Conservation (phyloP, 2,329 filamentous ascomycete species). For the Microthyrium microscopicum region DNA sequence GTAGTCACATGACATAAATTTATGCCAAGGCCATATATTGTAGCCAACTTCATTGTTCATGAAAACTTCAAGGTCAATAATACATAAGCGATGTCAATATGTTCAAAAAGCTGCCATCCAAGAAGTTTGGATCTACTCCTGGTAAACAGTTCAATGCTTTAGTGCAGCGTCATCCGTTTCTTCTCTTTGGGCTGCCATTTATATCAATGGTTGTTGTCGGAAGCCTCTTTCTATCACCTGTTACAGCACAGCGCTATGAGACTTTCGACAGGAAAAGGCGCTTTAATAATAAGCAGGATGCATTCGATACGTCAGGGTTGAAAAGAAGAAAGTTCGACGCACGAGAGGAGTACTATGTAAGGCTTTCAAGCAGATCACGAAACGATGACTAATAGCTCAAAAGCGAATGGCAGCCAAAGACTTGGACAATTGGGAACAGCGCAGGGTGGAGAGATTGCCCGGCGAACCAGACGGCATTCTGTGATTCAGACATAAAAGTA, state of each 20-base stretch:
- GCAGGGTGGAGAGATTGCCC: constrained; percentile 72
- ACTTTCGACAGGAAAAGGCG: constrained; percentile 78
- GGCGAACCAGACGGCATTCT: constrained; percentile 81
- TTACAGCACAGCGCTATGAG: constrained; percentile 86
- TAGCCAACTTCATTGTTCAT: too few relatives aligned
- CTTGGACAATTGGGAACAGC: constrained; percentile 92
- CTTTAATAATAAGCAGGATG: constrained; percentile 72
- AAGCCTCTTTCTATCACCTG: constrained; percentile 86
- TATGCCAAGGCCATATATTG: too few relatives aligned
- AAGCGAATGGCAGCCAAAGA: constrained; percentile 76
- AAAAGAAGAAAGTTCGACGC: constrained; percentile 56
- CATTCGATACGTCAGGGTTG: constrained; percentile 62
- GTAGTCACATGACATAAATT: too few relatives aligned
- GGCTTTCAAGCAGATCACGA: constrained; percentile 21
- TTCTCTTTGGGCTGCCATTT: constrained; percentile 88
- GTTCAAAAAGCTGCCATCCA: constrained; percentile 8
- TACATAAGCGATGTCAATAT: background rate
- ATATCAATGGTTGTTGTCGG: constrained; percentile 76
- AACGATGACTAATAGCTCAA: constrained; percentile 8
- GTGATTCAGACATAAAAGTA: constrained; percentile 6
- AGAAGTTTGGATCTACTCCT: background rate
- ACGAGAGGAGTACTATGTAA: constrained; percentile 74
- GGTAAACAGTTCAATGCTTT: constrained; percentile 49
- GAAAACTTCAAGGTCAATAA: constrained; percentile 17
- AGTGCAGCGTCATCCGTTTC: constrained; percentile 68